These are phyloP conservation scores for Tolypocladium tropicale DNA, from an alignment of 2,329 filamentous ascomycete genomes.

Conservation along the genomic window DNA sequence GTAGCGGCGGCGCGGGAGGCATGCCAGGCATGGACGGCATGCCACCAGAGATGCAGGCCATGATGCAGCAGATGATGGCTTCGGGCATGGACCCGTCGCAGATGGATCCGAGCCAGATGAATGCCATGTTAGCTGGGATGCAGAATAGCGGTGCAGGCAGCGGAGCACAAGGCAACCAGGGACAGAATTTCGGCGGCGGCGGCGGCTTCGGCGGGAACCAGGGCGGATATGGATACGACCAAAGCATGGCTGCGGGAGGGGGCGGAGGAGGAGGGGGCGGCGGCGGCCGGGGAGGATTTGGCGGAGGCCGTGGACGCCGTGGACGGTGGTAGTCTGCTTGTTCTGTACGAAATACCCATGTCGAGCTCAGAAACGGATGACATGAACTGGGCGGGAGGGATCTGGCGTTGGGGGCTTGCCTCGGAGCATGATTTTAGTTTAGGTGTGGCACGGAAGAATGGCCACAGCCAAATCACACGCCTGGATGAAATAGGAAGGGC, in stretches of 20 bases:
- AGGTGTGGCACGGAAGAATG: neutral
- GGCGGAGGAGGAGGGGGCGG: constrained; percentile 24
- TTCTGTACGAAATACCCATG: neutral
- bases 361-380: neutral
- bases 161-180: constrained; percentile 38
- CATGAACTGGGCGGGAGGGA: neutral
- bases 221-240: constrained; percentile 40
- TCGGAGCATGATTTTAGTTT: neutral
- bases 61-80: constrained; percentile 63
- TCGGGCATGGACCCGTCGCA: constrained; percentile 55
- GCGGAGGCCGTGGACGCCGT: constrained; percentile 19
- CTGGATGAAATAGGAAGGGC: neutral
- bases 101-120: constrained; percentile 51
- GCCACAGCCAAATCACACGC: neutral
- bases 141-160: constrained; percentile 34
- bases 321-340: constrained; percentile 12
- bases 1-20: constrained; percentile 18
- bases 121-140: constrained; percentile 50
- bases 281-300: constrained; percentile 14
- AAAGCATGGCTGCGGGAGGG: constrained; percentile 32
- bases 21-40: constrained; percentile 54
- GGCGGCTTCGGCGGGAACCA: constrained; percentile 43
- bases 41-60: constrained; percentile 54
- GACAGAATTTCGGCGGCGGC: constrained; percentile 33
- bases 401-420: neutral